Evolutionary conservation across 768 basidiomycete species (phyloP), one percentile per base, ranked within the genome.

Genomic region (Kwoniella mangroviensis): DNA sequence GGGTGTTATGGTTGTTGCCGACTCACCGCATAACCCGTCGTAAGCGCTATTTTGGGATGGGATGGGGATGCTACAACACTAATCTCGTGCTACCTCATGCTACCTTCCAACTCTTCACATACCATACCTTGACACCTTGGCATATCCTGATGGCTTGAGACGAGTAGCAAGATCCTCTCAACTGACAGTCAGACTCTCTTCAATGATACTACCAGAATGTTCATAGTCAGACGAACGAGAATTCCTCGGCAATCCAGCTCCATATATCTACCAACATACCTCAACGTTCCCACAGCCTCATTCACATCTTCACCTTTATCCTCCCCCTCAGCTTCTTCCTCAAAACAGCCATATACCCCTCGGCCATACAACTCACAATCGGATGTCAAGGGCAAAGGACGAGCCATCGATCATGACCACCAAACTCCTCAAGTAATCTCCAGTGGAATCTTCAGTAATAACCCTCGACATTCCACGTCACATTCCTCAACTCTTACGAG

Each of bases 381-480:
- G 6, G 60, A 68, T 56, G 15, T 69, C 56, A 69, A 69, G 19
- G 68, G 68, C 26, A 69, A 69, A 53, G 62, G 68, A 5, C 45
- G 62, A 42, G 68, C 68, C 11, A 21, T 55, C n/a, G 62, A 59
- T 1, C 2, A 60, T 17, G 66, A 52, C 0, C 5, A 22, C 4
- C 5, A 22, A 7, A 11, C 42, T 60, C 49, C 15, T 4, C 12
- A 7, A 1, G 9, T 61, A 34, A 11, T 12, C 17, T 4, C 42
- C 7, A 15, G 3, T 3, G 9, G n/a, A 19, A 5, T 45, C 24
- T 17, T 41, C 45, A 49, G 13, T 6, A 49, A 12, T 45, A 12
- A 19, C 45, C 19, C 3, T 49, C 45, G 19, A 49, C 45, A 19
- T 49, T 49, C 43, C 26, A 19, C 28, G 34, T 42, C 41, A 40